Base-by-base conservation (phyloP, 441 rosid species). In the Syzygium malaccense region DNA sequence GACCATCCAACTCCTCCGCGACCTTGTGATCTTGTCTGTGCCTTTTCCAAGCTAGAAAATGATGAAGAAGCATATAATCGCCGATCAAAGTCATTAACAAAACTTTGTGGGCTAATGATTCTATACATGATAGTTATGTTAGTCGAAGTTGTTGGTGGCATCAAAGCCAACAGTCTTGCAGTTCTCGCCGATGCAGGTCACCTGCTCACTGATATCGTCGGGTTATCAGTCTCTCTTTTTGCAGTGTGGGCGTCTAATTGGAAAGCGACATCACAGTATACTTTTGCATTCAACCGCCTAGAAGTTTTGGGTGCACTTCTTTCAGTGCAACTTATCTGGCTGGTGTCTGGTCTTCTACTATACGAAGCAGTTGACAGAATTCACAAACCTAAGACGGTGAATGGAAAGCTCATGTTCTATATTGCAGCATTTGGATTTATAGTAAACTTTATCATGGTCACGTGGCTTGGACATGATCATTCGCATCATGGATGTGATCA, bases 241-340 rank as follows among this genome's bases (percentile, higher is more conserved):
- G 88, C 97, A 0, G 92, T 96, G 80, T 91, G 95, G 93, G 95
- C 95, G 45, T 96, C 98, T 1, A 93, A 95, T 79, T 94, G 98
- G 98, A 91, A 92, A 80, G 93, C 97, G 66, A 94, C 94, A 33
- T 85, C 92, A 0, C 90, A 53, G 79, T 94, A 92, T 86, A 93
- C 98, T 3, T 97, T 94, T 8, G 98, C 98, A 62, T 97, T 89
- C 91, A 92, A 89, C 85, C 94, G 95, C 62, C 94, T 95, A 4
- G 97, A 97, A 92, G 95, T 96, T 64, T 88, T 96, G 89, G 99
- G 98, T 8, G 96, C 98, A 14, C 96, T 97, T 89, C 58, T 94
- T 45, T 96, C 98, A 1, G 94, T 95, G 87, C 98, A 95, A 88
- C 95, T 96, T 51, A 95, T 96, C 57, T 97, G 98, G 99, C 87